These are phyloP conservation scores for Tolypocladium nubicola DNA, from an alignment of 2,329 filamentous ascomycete species.

Conservation along the genomic window DNA sequence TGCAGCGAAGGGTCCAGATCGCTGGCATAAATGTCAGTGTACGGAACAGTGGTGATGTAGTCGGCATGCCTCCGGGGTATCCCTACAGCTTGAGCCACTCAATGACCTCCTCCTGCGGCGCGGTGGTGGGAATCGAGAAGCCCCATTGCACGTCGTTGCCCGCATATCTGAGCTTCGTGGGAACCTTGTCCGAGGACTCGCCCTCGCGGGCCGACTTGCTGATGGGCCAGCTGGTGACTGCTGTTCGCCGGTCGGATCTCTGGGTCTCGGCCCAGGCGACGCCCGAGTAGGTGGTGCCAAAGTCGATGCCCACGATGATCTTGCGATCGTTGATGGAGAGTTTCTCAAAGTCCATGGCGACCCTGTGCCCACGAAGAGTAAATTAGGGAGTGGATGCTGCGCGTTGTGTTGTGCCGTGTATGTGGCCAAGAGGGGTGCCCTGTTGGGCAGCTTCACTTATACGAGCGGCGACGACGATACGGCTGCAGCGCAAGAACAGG, in stretches of 20 bases:
- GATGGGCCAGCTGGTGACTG: slow-evolving; percentile 32
- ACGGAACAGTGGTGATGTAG: not conserved
- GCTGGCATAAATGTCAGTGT: slow-evolving; percentile 7
- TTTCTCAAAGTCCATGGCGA: not conserved
- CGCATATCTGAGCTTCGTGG: slow-evolving; percentile 31
- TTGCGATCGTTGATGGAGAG: slow-evolving; percentile 17
- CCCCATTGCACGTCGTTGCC: slow-evolving; percentile 31
- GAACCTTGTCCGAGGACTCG: slow-evolving; percentile 33
- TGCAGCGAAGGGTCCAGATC: slow-evolving; percentile 26
- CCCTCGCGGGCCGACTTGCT: slow-evolving; percentile 22
- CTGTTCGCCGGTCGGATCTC: slow-evolving; percentile 21
- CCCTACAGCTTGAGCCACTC: slow-evolving; percentile 39
- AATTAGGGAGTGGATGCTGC: no score
- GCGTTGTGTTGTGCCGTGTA: not conserved
- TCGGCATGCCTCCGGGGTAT: slow-evolving; percentile 6
- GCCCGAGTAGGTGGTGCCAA: slow-evolving; percentile 43
- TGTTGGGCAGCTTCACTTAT: not conserved
- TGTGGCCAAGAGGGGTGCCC: no score
- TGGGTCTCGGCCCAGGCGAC: slow-evolving; percentile 36
- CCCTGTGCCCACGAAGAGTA: no score
- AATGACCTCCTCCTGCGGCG: slow-evolving; percentile 24
- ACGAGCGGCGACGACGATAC: not conserved
- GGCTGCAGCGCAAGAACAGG: no score
- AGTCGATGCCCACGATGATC: slow-evolving; percentile 40
- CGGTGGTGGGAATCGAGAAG: slow-evolving; percentile 28